phyloP scores from a whole-genome alignment of 805 yeast genomes.

The Yarrowia keelungensis region DNA sequence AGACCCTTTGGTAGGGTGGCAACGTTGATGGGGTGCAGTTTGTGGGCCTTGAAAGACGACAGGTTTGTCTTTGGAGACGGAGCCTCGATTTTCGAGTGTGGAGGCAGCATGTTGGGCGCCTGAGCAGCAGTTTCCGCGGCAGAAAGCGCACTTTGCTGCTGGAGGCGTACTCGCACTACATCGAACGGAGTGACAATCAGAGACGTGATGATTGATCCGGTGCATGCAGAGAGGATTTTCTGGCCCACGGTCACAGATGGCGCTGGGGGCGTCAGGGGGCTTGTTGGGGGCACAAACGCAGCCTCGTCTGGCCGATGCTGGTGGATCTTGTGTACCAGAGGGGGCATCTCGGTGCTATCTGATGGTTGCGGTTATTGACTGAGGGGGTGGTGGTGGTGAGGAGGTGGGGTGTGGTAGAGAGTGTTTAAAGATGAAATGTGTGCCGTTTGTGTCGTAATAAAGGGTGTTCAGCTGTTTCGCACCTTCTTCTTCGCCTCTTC shows the following conservation, averaged over 20 bases:
- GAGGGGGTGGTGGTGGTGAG: neutral
- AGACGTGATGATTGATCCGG: conserved; percentile 54
- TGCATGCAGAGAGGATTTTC: conserved; percentile 53
- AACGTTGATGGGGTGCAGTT: conserved; percentile 42
- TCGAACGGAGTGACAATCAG: conserved; percentile 53
- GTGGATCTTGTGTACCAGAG: conserved; percentile 28
- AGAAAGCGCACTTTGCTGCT: conserved; percentile 50
- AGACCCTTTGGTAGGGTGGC: conserved; percentile 46
- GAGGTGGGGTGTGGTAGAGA: too few species aligned
- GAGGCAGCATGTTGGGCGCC: conserved; percentile 59
- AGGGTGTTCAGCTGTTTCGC: too few species aligned
- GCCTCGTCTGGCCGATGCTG: neutral
- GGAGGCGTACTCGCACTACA: conserved; percentile 55
- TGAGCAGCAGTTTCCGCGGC: conserved; percentile 48
- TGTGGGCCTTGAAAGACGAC: conserved; percentile 23
- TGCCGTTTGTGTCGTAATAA: neutral
- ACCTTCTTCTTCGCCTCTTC: neutral
- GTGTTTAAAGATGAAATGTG: neutral
- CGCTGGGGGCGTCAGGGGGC: conserved; percentile 6
- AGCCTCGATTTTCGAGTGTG: conserved; percentile 31
- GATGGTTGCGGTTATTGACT: neutral
- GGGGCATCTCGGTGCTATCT: neutral
- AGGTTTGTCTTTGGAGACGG: conserved; percentile 6
- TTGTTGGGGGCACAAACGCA: conserved; percentile 15
- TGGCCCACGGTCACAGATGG: conserved; percentile 45